Conservation (phyloP, 2,329 filamentous ascomycete species). For the Cladosporium cucumerinum region DNA sequence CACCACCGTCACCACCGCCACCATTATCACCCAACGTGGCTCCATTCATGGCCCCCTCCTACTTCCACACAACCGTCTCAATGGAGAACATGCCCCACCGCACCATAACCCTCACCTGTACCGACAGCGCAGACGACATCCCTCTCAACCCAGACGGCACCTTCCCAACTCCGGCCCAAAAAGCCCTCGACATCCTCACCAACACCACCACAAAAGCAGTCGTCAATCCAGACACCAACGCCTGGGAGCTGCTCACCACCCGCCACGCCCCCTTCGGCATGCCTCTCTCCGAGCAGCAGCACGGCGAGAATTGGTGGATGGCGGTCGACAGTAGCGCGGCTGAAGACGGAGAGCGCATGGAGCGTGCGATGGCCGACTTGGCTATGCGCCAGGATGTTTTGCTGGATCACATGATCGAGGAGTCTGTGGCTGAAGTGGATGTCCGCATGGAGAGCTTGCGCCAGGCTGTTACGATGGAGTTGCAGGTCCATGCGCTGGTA, state of each 20-base stretch:
- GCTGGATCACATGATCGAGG: neutral
- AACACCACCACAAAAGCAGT: neutral
- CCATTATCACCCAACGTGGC: too few relatives aligned
- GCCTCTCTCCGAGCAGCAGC: neutral
- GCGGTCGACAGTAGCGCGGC: neutral
- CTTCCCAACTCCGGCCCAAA: neutral
- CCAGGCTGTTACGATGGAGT: neutral
- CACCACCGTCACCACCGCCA: neutral
- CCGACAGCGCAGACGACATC: neutral
- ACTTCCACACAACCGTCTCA: neutral
- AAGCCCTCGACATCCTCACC: neutral
- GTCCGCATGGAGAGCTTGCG: neutral
- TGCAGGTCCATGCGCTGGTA: neutral
- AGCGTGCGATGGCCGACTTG: neutral
- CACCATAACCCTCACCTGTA: neutral
- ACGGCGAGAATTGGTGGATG: neutral
- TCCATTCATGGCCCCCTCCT: neutral
- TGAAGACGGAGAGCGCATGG: neutral
- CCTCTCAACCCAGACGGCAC: neutral
- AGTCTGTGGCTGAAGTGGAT: neutral
- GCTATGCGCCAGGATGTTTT: neutral
- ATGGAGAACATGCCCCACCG: neutral
- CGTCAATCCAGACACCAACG: neutral
- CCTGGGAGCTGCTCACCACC: neutral
- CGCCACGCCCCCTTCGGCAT: neutral